Evolutionary conservation across 106 monocot species (phyloP).

Genomic region (Dendrobium nobile): DNA sequence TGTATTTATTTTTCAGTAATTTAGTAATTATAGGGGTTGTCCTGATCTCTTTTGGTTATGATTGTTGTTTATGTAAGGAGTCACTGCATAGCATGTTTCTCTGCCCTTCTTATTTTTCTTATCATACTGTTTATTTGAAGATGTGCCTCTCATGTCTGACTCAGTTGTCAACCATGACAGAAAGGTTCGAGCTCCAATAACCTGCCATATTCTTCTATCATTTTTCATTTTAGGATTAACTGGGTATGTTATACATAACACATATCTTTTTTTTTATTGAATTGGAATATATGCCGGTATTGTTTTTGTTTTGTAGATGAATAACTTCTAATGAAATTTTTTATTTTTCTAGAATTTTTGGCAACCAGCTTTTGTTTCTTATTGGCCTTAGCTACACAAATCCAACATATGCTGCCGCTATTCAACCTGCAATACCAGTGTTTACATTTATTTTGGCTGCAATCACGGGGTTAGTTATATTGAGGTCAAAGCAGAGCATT

Average conservation of each 20-base stretch:
- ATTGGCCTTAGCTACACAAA: conserved; percentile 86
- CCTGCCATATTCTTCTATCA: conserved; percentile 47
- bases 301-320: neutral
- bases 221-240: conserved; percentile 89
- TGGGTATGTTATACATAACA: conserved; percentile 36
- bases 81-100: neutral
- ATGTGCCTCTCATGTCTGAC: neutral
- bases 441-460: conserved; percentile 82
- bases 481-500: neutral
- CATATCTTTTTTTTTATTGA: neutral
- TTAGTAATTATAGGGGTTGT: neutral
- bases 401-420: conserved; percentile 86
- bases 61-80: neutral
- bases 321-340: neutral
- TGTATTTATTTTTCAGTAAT: neutral
- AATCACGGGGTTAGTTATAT: conserved; percentile 51
- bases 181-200: conserved; percentile 45
- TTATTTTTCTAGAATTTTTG: conserved; percentile 59
- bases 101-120: neutral
- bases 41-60: neutral
- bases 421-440: conserved; percentile 81
- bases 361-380: conserved; percentile 84
- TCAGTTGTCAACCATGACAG: conserved; percentile 28
- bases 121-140: neutral
- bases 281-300: neutral